Evolutionary conservation across 2,329 filamentous ascomycete genomes (phyloP).

Genomic region (Tothia fuscella): DNA sequence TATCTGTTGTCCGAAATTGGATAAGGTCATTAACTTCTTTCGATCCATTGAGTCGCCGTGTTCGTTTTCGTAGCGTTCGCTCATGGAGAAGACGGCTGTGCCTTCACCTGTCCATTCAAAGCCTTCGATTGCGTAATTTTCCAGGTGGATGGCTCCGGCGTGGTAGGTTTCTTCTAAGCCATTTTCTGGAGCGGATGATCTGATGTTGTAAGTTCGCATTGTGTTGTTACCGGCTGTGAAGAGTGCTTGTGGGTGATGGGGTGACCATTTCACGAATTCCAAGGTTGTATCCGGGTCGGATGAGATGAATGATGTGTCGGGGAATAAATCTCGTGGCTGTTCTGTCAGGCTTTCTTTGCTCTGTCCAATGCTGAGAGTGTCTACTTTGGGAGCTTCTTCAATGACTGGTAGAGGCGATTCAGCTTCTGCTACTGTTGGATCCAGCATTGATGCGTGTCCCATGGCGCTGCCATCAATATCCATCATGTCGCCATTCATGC

Average conservation of each 20-base stretch:
- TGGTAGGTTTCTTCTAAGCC: not conserved
- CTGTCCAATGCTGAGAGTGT: constrained; percentile 27
- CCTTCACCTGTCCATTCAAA: constrained; percentile 8
- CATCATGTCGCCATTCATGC: constrained; percentile 35
- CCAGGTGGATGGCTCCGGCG: not conserved
- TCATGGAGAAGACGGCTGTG: constrained; percentile 4
- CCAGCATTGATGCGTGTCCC: constrained; percentile 15
- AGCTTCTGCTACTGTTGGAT: constrained; percentile 25
- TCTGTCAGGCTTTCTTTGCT: constrained; percentile 17
- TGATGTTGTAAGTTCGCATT: constrained; percentile 7
- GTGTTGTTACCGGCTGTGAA: constrained; percentile 5
- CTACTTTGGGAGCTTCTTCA: constrained; percentile 24
- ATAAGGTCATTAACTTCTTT: constrained; percentile 6
- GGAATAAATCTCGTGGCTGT: constrained; percentile 16
- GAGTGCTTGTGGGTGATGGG: constrained; percentile 4
- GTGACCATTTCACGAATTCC: constrained; percentile 8
- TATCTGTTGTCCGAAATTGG: constrained; percentile 6
- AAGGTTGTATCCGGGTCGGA: not conserved
- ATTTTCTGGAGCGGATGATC: not conserved
- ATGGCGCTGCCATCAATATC: constrained; percentile 30
- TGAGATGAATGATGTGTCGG: constrained; percentile 5
- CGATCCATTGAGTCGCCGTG: not conserved
- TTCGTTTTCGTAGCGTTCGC: not conserved
- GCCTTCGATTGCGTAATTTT: constrained; percentile 6
- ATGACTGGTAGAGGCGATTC: constrained; percentile 27